Evolutionary conservation across 1,139 yeast species (phyloP).

Genomic region (Kazachstania sp.): DNA sequence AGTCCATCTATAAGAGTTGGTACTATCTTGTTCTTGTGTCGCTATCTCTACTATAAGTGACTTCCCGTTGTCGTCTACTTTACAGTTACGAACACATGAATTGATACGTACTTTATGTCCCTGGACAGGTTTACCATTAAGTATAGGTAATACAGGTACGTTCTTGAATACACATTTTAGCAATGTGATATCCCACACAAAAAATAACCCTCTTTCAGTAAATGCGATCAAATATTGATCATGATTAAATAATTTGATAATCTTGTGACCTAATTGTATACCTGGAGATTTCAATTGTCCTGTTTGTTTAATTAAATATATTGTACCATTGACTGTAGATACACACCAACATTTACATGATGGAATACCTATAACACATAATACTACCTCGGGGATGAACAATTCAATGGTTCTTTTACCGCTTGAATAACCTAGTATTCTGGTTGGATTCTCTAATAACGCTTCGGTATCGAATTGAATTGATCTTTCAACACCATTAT

Average conservation of each 20-base stretch:
- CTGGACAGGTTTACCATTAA: conserved; percentile 21
- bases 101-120: conserved; percentile 24
- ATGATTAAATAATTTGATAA: conserved; percentile 20
- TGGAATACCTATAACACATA: conserved; percentile 31
- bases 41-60: conserved; percentile 13
- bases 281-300: conserved; percentile 25
- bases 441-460: conserved; percentile 41
- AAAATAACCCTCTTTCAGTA: conserved; percentile 28
- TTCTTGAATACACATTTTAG: conserved; percentile 17
- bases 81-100: conserved; percentile 16
- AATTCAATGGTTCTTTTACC: conserved; percentile 41
- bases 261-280: conserved; percentile 28
- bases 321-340: conserved; percentile 28
- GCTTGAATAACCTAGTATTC: conserved; percentile 35
- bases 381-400: conserved; percentile 43
- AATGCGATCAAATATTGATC: conserved; percentile 18
- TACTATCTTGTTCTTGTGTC: conserved; percentile 9
- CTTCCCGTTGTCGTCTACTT: conserved; percentile 7
- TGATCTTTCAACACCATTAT: conserved; percentile 36
- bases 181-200: conserved; percentile 23
- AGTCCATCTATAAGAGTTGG: conserved; percentile 15
- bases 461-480: conserved; percentile 29
- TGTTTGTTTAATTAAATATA: conserved; percentile 18
- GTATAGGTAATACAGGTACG: conserved; percentile 25
- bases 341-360: conserved; percentile 25